These are phyloP conservation scores for Blastocystis sp. DNA, from an alignment of 352 stramenopile genomes.

Conservation along the genomic window DNA sequence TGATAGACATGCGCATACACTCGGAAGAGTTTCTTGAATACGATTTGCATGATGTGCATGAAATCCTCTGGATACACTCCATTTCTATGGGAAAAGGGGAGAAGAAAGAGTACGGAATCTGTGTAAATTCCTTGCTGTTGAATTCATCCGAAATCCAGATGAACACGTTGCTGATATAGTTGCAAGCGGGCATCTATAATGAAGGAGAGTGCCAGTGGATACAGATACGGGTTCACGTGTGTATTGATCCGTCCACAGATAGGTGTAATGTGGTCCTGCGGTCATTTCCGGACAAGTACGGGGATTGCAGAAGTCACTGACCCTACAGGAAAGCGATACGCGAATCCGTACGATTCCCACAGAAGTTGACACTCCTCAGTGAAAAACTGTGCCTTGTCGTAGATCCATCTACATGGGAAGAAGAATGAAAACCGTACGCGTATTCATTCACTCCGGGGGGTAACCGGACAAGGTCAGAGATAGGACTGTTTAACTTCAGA, in stretches of 20 bases:
- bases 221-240: conserved; percentile 7
- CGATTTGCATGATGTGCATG: conserved; percentile 72
- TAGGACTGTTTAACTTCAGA: background rate
- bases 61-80: conserved; percentile 72
- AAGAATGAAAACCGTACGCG: background rate
- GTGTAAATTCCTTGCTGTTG: background rate
- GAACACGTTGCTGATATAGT: conserved; percentile 48
- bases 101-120: background rate
- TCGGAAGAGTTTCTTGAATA: conserved; percentile 86
- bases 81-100: conserved; percentile 46
- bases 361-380: conserved; percentile 18
- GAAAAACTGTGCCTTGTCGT: background rate
- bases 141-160: conserved; percentile 33
- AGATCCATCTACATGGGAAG: conserved; percentile 44
- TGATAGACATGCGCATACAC: conserved; percentile 92
- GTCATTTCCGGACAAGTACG: conserved; percentile 41
- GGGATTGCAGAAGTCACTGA: conserved; percentile 1
- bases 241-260: conserved; percentile 37
- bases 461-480: background rate
- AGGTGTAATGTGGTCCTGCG: conserved; percentile 45
- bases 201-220: background rate
- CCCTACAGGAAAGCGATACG: background rate
- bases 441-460: background rate
- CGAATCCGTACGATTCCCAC: background rate
- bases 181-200: conserved; percentile 15